Percentiles rank a stretch among this genome's conserved stretches.
phyloP scores from a whole-genome alignment of 495 filamentous ascomycete genomes.

The Annulohypoxylon moriforme region DNA sequence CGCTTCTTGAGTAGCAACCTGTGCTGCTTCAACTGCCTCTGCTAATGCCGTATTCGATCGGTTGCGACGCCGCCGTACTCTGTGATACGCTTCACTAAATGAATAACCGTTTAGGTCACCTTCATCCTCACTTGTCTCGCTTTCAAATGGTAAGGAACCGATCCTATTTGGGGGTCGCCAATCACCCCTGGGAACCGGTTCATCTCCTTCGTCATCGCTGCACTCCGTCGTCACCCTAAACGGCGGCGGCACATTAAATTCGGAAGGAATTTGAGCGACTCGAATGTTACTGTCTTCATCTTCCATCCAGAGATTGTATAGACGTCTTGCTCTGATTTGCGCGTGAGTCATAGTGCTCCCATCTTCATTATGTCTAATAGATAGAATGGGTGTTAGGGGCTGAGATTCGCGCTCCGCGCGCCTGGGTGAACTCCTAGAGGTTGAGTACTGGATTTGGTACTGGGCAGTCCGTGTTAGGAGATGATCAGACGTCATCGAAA shows the following conservation, averaged over 20 bases:
- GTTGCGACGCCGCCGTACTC: slow-evolving; percentile 42
- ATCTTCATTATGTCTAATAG: slow-evolving; percentile 59
- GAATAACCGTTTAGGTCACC: slow-evolving; percentile 45
- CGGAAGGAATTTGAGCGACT: slow-evolving; percentile 63
- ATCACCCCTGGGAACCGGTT: slow-evolving; percentile 34
- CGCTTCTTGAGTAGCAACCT: slow-evolving; percentile 65
- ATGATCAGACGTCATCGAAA: slow-evolving; percentile 84
- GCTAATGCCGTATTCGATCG: slow-evolving; percentile 57
- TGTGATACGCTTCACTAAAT: slow-evolving; percentile 29
- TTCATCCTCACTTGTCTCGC: slow-evolving; percentile 59
- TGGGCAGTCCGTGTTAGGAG: slow-evolving; percentile 76
- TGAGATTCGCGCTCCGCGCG: slow-evolving; percentile 42
- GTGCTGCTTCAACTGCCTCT: slow-evolving; percentile 63
- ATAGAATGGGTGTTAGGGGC: slow-evolving; percentile 53
- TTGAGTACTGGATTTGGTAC: slow-evolving; percentile 78
- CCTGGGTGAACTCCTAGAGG: slow-evolving; percentile 42
- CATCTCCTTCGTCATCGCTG: slow-evolving; percentile 64
- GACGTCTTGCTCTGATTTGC: slow-evolving; percentile 54
- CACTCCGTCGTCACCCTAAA: slow-evolving; percentile 65
- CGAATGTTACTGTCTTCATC: slow-evolving; percentile 64
- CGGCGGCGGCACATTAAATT: slow-evolving; percentile 57
- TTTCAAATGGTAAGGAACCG: slow-evolving; percentile 64
- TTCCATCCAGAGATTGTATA: slow-evolving; percentile 59
- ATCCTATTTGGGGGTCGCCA: slow-evolving; percentile 57
- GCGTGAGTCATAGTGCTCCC: slow-evolving; percentile 54